phyloP scores from a whole-genome alignment of 306 rosid genomes.

The Crataegus laevigata region DNA sequence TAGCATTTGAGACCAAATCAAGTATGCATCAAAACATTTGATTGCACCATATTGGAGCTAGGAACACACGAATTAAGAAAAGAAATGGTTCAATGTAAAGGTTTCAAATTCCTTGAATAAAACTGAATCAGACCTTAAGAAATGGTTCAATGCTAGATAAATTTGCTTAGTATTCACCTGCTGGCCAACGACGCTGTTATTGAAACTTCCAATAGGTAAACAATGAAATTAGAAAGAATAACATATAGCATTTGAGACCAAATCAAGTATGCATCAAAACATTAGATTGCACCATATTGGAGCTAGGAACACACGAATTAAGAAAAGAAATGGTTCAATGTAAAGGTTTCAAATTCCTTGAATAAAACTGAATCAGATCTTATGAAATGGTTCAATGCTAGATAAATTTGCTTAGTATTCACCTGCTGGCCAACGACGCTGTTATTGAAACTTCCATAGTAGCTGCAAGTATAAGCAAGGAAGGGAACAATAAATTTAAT shows the following conservation, averaged over 20 bases:
- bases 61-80: neutral
- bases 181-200: constrained; percentile 84
- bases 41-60: no score
- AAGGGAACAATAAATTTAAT: neutral
- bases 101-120: neutral
- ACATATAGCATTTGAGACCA: no score
- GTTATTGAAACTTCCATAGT: constrained; percentile 86
- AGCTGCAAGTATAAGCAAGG: constrained; percentile 34
- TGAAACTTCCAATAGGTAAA: no score
- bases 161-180: constrained; percentile 53
- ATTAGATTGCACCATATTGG: neutral
- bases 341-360: neutral
- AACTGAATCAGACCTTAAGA: neutral
- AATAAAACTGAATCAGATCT: neutral
- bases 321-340: neutral
- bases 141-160: constrained; percentile 3
- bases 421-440: constrained; percentile 98
- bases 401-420: constrained; percentile 15
- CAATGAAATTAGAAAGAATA: no score
- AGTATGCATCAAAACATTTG: neutral
- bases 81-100: neutral
- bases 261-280: neutral
- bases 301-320: neutral
- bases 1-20: neutral
- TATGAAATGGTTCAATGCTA: neutral